Evolutionary conservation across 768 basidiomycete genomes (phyloP).

Genomic region (Tremella yokohamensis): DNA sequence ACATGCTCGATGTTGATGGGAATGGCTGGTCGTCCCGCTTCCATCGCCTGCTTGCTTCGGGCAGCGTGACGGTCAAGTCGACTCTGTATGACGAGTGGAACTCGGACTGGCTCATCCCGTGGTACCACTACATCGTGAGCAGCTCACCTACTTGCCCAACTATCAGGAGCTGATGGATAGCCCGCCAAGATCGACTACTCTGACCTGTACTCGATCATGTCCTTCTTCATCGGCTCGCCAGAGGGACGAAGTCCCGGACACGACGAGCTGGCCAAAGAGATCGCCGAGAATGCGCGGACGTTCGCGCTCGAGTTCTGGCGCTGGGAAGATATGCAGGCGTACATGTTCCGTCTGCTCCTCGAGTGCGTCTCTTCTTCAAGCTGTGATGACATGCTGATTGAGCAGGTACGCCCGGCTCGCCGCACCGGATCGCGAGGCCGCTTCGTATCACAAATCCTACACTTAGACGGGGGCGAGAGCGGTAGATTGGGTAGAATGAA

Average conservation of each 20-base stretch:
- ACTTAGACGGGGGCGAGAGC: background rate
- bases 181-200: slow-evolving; percentile 49
- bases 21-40: slow-evolving; percentile 52
- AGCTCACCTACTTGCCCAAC: background rate
- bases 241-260: slow-evolving; percentile 35
- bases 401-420: background rate
- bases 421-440: slow-evolving; percentile 1
- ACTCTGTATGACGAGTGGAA: slow-evolving; percentile 52
- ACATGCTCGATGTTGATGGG: slow-evolving; percentile 45
- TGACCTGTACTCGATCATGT: slow-evolving; percentile 48
- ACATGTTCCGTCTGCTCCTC: slow-evolving; percentile 48
- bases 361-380: slow-evolving; percentile 31
- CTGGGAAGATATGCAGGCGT: slow-evolving; percentile 51
- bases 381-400: background rate
- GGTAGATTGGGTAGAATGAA: too few species aligned
- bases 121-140: slow-evolving; percentile 52
- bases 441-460: slow-evolving; percentile 5
- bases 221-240: slow-evolving; percentile 48
- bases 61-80: slow-evolving; percentile 48
- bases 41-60: slow-evolving; percentile 46
- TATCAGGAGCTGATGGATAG: slow-evolving; percentile 19
- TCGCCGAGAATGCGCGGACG: slow-evolving; percentile 39
- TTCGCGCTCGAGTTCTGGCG: slow-evolving; percentile 49
- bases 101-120: slow-evolving; percentile 51
- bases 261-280: slow-evolving; percentile 44